These are phyloP conservation scores for Cyberlindnera mycetangii DNA, from an alignment of 805 yeast species.

Conservation along the genomic window DNA sequence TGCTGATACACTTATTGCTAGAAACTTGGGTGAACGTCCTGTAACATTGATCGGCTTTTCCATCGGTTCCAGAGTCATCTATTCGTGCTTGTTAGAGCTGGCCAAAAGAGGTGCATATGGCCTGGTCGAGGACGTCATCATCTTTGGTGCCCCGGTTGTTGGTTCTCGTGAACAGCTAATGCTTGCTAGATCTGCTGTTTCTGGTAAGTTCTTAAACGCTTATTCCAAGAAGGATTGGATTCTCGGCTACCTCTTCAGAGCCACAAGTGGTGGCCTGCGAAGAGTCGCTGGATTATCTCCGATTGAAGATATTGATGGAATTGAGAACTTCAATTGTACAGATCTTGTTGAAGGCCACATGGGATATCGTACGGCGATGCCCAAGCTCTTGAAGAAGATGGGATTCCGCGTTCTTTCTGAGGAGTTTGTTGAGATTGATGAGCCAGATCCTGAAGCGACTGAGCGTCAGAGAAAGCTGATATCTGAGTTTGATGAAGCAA, in stretches of 20 bases:
- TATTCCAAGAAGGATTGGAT: constrained; percentile 94
- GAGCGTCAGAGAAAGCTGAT: constrained; percentile 82
- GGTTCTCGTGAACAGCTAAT: constrained; percentile 74
- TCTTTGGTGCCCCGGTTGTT: constrained; percentile 88
- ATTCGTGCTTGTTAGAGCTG: constrained; percentile 83
- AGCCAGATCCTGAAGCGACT: constrained; percentile 85
- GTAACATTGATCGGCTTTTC: constrained; percentile 91
- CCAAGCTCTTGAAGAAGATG: constrained; percentile 62
- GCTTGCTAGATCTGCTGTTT: constrained; percentile 77
- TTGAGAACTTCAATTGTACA: constrained; percentile 88
- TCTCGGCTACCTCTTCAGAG: constrained; percentile 89
- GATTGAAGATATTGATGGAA: constrained; percentile 55
- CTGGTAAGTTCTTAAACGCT: constrained; percentile 88
- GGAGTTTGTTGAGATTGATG: constrained; percentile 93
- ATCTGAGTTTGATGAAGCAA: constrained; percentile 82
- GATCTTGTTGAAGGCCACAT: constrained; percentile 89
- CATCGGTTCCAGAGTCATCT: constrained; percentile 87
- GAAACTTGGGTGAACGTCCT: constrained; percentile 90
- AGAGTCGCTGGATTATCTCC: constrained; percentile 90
- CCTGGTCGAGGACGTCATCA: constrained; percentile 78
- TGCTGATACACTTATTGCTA: constrained; percentile 85
- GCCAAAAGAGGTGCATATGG: constrained; percentile 87
- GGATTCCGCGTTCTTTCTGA: constrained; percentile 85
- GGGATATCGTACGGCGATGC: constrained; percentile 95
- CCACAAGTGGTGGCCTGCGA: constrained; percentile 90